A percentile compares a stretch with the other conserved stretches of the same genome.
These are phyloP conservation scores for Phytophthora colocasiae DNA, from an alignment of 352 stramenopile genomes.

Conservation along the genomic window DNA sequence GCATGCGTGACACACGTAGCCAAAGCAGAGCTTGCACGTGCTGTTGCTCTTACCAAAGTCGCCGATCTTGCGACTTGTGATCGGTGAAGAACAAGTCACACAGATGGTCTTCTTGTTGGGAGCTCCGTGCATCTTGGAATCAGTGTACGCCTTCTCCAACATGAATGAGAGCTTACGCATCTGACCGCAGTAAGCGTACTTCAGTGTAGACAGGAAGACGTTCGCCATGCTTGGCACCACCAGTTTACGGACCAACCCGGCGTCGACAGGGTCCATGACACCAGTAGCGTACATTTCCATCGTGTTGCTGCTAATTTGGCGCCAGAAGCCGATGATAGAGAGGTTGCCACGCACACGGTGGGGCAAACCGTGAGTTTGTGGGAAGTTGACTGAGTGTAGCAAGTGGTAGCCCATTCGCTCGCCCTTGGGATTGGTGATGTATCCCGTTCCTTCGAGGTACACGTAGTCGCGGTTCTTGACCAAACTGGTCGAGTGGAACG, in stretches of 20 bases:
- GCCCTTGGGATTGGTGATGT: constrained; percentile 14
- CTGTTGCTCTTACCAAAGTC: constrained; percentile 9
- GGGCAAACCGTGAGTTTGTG: constrained; percentile 17
- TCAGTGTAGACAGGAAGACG: constrained; percentile 13
- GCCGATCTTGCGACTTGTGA: constrained; percentile 25
- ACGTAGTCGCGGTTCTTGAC: constrained; percentile 34
- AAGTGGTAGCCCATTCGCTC: constrained; percentile 18
- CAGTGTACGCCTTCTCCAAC: constrained; percentile 25
- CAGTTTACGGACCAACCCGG: constrained; percentile 4
- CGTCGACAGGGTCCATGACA: constrained; percentile 14
- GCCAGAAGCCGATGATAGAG: constrained; percentile 12
- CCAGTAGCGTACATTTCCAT: constrained; percentile 20
- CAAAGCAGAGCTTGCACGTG: constrained; percentile 4
- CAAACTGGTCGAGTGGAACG: constrained; percentile 17
- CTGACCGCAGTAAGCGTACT: constrained; percentile 18
- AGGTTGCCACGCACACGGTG: constrained; percentile 20
- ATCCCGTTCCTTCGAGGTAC: constrained; percentile 30
- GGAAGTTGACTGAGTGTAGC: constrained; percentile 30
- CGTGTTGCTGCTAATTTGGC: constrained; percentile 4
- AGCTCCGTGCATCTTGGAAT: constrained; percentile 26
- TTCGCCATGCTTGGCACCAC: constrained; percentile 13
- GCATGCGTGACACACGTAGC: constrained; percentile 2
- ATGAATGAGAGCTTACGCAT: constrained; percentile 16
- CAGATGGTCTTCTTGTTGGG: constrained; percentile 29
- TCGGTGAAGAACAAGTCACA: constrained; percentile 26